Base-by-base conservation (phyloP, 2,329 filamentous ascomycete genomes). In the Hirsutella rhossiliensis region DNA sequence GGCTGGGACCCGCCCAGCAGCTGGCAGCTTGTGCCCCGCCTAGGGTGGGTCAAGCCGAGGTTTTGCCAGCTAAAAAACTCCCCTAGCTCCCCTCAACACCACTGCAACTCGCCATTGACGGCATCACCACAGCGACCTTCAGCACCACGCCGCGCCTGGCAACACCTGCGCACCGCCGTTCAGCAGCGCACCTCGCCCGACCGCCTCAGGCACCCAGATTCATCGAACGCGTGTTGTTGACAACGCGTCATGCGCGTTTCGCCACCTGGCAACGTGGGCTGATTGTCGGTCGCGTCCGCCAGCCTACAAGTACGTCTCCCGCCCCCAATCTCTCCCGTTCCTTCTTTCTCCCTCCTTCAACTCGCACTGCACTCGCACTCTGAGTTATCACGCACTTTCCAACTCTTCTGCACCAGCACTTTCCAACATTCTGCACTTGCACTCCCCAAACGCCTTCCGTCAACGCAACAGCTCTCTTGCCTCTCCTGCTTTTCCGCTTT, bases 11-110 rank as follows among this genome's bases (percentile, higher is more conserved):
- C n/a, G n/a, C n/a, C 3, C 31, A n/a, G 4, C 40, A 29, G 34
- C 42, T 38, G 36, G 30, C 30, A 19, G 30, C 38, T 19, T 11
- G 11, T 32, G 28, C 28, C 36, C 37, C 42, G 15, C 34, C 42
- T 19, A 18, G 11, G 34, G 36, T 5, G 2, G 34, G 6, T 11
- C 20, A 12, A 19, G 12, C 49, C 49, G 49, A 50, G 40, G 46
- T 47, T 50, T 43, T 44, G 39, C 49, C 49, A 48, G 43, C 41
- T n/a, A 37, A 30, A 47, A 44, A 39, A 27, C 38, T 39, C 19
- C 38, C 38, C 13, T 18, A 39, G 23, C 38, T 32, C 42, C 37
- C 38, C 32, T 31, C 41, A 48, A 45, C 44, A 49, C 45, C 47
- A 46, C 47, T 45, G 23, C 17, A 43, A 42, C 44, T 44, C 41